A percentile compares a stretch with the other conserved stretches of the same genome.
Conservation (phyloP, 108 stramenopile species). For the Cyclotella atomus region DNA sequence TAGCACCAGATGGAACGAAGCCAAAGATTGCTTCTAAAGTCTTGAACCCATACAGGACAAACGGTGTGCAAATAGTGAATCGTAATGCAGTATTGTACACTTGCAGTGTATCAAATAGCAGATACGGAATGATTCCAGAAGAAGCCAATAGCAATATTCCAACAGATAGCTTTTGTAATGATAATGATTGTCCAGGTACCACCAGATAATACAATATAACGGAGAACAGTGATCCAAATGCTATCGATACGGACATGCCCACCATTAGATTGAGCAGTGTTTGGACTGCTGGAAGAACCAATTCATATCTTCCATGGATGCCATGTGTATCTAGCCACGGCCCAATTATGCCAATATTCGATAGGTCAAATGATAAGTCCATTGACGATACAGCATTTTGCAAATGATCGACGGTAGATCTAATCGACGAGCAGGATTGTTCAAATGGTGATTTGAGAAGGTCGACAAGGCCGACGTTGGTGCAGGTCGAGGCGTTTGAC, state of each 20-base stretch:
- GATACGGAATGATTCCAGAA: constrained; percentile 12
- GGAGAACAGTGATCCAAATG: constrained; percentile 18
- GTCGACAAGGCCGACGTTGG: background rate
- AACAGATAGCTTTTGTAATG: constrained; percentile 9
- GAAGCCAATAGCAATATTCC: constrained; percentile 13
- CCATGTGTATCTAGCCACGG: background rate
- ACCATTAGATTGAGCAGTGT: background rate
- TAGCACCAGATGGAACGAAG: constrained; percentile 17
- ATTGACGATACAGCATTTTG: background rate
- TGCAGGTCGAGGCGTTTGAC: background rate
- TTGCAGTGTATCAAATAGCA: background rate
- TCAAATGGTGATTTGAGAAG: background rate
- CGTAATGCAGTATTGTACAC: constrained; percentile 34
- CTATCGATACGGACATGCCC: constrained; percentile 3
- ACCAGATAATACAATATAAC: constrained; percentile 13
- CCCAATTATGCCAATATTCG: background rate
- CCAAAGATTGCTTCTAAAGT: constrained; percentile 29
- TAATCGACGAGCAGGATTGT: background rate
- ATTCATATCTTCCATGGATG: constrained; percentile 15
- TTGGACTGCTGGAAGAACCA: constrained; percentile 18
- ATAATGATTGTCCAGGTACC: constrained; percentile 4
- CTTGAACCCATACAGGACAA: constrained; percentile 35
- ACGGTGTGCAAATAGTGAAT: constrained; percentile 29
- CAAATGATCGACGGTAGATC: constrained; percentile 1
- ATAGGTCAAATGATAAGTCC: constrained; percentile 6